Evolutionary conservation across 495 filamentous ascomycete genomes (phyloP).

Genomic region (Daldinia loculata): DNA sequence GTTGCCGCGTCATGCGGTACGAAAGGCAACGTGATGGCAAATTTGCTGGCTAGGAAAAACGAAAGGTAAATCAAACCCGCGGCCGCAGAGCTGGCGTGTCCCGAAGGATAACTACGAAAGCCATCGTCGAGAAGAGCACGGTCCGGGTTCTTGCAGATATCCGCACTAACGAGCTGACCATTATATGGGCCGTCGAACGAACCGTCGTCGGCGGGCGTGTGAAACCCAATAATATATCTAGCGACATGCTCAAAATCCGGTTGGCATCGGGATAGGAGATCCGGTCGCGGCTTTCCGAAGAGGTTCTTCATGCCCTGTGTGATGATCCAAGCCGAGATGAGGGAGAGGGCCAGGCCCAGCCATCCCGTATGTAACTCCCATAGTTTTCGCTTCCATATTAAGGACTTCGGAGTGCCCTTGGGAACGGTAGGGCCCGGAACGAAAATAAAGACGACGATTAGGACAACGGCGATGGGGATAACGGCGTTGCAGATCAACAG

Average conservation of each 20-base stretch:
- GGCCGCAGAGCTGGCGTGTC: slow-evolving; percentile 69
- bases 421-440: slow-evolving; percentile 69
- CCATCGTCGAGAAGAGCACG: slow-evolving; percentile 77
- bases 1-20: slow-evolving; percentile 56
- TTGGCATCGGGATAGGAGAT: slow-evolving; percentile 76
- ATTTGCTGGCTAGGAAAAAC: slow-evolving; percentile 71
- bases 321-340: slow-evolving; percentile 75
- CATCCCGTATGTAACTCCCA: slow-evolving; percentile 88
- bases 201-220: slow-evolving; percentile 50
- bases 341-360: slow-evolving; percentile 73
- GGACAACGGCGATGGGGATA: slow-evolving; percentile 71
- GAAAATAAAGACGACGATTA: slow-evolving; percentile 75
- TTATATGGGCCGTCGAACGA: slow-evolving; percentile 45
- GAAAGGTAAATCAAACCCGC: slow-evolving; percentile 82
- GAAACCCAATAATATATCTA: slow-evolving; percentile 54
- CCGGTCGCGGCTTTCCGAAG: slow-evolving; percentile 85
- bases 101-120: slow-evolving; percentile 85
- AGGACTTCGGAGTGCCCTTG: slow-evolving; percentile 68
- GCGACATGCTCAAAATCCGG: slow-evolving; percentile 59
- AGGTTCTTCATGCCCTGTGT: slow-evolving; percentile 87
- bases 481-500: slow-evolving; percentile 65
- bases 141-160: slow-evolving; percentile 76
- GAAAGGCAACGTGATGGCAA: slow-evolving; percentile 66
- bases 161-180: slow-evolving; percentile 67
- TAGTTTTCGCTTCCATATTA: slow-evolving; percentile 75